phyloP scores from a whole-genome alignment of 495 filamentous ascomycete species.

The Platismatia glauca region DNA sequence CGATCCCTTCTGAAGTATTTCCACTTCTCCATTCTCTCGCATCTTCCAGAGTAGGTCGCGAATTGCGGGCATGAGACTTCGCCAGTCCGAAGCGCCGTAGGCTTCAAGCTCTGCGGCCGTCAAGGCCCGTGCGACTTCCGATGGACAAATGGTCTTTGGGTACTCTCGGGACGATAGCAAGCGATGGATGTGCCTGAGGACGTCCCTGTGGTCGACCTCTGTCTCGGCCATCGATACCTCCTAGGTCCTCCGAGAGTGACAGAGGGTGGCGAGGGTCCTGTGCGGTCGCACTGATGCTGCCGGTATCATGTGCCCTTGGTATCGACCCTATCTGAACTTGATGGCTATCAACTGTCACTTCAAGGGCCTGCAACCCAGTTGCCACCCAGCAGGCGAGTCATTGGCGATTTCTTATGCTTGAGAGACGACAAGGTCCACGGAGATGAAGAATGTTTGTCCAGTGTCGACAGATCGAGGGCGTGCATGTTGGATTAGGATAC shows the following conservation, averaged over 20 bases:
- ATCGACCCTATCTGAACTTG: background rate
- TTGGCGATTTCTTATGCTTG: background rate
- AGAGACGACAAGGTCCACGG: background rate
- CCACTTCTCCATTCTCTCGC: slow-evolving; percentile 32
- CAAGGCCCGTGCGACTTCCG: slow-evolving; percentile 39
- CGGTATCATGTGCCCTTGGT: background rate
- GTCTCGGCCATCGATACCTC: background rate
- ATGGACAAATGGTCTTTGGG: slow-evolving; percentile 45
- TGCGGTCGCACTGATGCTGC: background rate
- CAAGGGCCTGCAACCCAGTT: background rate
- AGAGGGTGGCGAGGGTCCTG: background rate
- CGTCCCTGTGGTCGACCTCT: background rate
- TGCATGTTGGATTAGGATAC: background rate
- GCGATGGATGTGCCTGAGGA: slow-evolving; percentile 6
- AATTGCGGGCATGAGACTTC: slow-evolving; percentile 36
- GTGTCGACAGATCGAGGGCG: background rate
- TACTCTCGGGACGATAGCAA: slow-evolving; percentile 18
- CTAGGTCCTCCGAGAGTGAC: background rate
- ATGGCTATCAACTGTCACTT: background rate
- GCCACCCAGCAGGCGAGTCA: background rate
- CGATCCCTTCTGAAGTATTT: slow-evolving; percentile 40
- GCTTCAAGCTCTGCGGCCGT: slow-evolving; percentile 27
- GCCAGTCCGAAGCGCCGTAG: slow-evolving; percentile 30
- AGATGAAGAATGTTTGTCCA: background rate
- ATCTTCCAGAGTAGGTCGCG: slow-evolving; percentile 32